phyloP scores from a whole-genome alignment of 805 yeast genomes.

The Saturnispora dispora region DNA sequence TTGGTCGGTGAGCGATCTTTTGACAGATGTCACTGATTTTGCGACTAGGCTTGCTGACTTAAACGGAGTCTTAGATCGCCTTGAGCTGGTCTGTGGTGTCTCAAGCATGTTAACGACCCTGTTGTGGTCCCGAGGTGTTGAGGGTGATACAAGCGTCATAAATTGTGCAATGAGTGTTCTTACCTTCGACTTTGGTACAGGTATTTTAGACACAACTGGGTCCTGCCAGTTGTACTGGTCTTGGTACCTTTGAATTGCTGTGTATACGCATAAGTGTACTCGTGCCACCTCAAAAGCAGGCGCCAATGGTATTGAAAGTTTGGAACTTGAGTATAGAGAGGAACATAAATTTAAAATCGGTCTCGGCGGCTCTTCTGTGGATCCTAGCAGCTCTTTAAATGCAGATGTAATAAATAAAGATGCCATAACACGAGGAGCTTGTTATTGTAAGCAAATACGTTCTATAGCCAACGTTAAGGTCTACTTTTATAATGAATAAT shows the following conservation, averaged over 20 bases:
- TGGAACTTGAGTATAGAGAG: conserved; percentile 45
- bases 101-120: conserved; percentile 2
- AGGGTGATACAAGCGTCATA: conserved; percentile 16
- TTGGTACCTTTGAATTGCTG: conserved; percentile 45
- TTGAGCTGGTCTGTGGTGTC: background rate
- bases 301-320: conserved; percentile 36
- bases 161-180: conserved; percentile 38
- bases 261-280: conserved; percentile 55
- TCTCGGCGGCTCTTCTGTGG: conserved; percentile 37
- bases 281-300: conserved; percentile 55
- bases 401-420: conserved; percentile 27
- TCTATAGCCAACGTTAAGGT: background rate
- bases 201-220: conserved; percentile 45
- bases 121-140: conserved; percentile 15
- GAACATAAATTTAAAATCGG: conserved; percentile 33
- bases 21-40: conserved; percentile 1
- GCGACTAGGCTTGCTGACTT: background rate
- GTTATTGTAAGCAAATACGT: background rate
- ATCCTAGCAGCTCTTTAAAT: conserved; percentile 43
- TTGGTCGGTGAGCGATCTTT: conserved; percentile 5
- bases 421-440: conserved; percentile 19
- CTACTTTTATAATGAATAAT: background rate
- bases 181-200: conserved; percentile 41
- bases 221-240: conserved; percentile 36
- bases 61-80: background rate